Evolutionary conservation across 768 basidiomycete species (phyloP), one percentile per base, ranked within the genome.

Genomic region (Ramaria rubella): DNA sequence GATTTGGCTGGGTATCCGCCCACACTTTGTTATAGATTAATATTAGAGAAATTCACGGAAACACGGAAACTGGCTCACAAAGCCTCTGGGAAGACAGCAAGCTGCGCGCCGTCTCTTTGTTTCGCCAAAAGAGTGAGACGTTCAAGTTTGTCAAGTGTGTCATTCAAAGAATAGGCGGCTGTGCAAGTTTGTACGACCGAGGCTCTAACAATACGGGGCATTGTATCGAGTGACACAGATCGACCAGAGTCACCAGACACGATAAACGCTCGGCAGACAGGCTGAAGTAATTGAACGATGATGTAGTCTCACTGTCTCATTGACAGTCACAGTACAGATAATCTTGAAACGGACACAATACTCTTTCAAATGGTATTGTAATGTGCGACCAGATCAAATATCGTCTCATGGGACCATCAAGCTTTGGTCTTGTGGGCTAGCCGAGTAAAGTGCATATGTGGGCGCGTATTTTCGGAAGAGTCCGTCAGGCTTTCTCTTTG

Each of bases 1-100:
- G 80, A 81, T 67, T 74, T 71, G 61, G 81, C 82, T 8, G 82
- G 82, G 62, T 83, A 83, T 2, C 82, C 82, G 4, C 81, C 82
- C 42, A 80, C 73, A 58, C 80, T 81, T 54, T 11, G 19, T 29
- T 26, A 17, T 48, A 27, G 14, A 42, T 19, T 12, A 43, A 54
- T 5, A 48, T 38, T 5, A 31, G 17, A 26, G 23, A 8, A n/a
- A 9, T 31, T 31, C 4, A 8, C 7, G 2, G 17, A n/a, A n/a
- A 30, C 34, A 12, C 1, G 8, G 21, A 34, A n/a, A 12, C 12
- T 17, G 30, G 33, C 77, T 59, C 55, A 81, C 81, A 82, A 81
- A 21, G 78, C 80, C 64, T 82, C 81, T 15, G 81, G 81, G 61
- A 82, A 81, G 21, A 82, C 77, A 19, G 72, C 77, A 1, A 82